Conservation (phyloP, 2,329 filamentous ascomycete species). For the Pseudocercospora pini-densiflorae region DNA sequence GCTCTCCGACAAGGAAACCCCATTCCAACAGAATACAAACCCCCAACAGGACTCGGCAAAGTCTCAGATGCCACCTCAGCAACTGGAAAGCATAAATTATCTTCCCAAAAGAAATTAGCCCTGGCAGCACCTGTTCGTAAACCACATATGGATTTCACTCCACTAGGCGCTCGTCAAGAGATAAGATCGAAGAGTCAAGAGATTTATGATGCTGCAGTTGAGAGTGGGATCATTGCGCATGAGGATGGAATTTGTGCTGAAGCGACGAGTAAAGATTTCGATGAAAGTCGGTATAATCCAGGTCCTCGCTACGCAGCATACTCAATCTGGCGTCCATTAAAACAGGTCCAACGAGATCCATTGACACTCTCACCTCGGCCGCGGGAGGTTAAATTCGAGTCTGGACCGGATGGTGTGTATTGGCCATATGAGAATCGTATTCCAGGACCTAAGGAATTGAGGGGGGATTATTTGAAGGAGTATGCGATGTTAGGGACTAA, state of each 20-base stretch:
- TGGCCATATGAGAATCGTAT: conserved; percentile 11
- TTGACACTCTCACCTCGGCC: conserved; percentile 4
- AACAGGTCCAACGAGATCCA: conserved; percentile 11
- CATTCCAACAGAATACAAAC: background rate
- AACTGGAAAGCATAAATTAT: background rate
- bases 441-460: conserved; percentile 3
- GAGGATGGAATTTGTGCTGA: conserved; percentile 2
- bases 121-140: conserved; percentile 7
- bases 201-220: background rate
- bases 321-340: conserved; percentile 15
- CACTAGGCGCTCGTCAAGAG: conserved; percentile 5
- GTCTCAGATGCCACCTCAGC: background rate
- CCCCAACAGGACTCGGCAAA: background rate
- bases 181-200: conserved; percentile 6
- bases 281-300: conserved; percentile 3
- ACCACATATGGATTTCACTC: conserved; percentile 14
- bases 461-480: conserved; percentile 17
- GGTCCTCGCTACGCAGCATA: conserved; percentile 11
- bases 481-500: conserved; percentile 13
- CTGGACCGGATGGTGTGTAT: background rate
- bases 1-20: conserved; percentile 12
- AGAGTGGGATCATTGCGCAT: background rate
- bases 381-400: too few relatives aligned
- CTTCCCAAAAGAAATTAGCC: background rate
- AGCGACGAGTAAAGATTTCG: background rate